A percentile compares a stretch with the other conserved stretches of the same genome.
These are phyloP conservation scores for Umbelopsis isabellina DNA, from an alignment of 192 early-diverging fungal species.

Conservation along the genomic window DNA sequence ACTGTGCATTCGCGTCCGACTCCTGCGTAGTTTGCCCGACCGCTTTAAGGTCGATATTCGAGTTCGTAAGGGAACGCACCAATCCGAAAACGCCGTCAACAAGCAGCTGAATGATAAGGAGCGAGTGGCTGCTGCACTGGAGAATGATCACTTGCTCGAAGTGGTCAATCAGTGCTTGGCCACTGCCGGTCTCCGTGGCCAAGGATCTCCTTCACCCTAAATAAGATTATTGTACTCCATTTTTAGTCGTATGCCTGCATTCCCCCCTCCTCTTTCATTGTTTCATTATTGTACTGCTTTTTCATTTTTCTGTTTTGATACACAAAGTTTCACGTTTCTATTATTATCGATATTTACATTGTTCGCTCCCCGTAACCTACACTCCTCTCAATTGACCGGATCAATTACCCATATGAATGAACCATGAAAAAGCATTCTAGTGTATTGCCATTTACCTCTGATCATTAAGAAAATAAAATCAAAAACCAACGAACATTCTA, in stretches of 20 bases:
- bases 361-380: too few relatives aligned
- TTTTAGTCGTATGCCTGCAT: background rate
- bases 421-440: too few relatives aligned
- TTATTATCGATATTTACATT: too few relatives aligned
- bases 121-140: constrained; percentile 95
- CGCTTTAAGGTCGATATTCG: constrained; percentile 94
- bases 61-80: constrained; percentile 92
- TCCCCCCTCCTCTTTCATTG: background rate
- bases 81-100: constrained; percentile 93
- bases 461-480: too few relatives aligned
- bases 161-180: constrained; percentile 93
- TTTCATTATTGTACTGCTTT: too few relatives aligned
- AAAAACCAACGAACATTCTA: too few relatives aligned
- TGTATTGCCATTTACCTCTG: too few relatives aligned
- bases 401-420: too few relatives aligned
- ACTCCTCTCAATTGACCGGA: too few relatives aligned
- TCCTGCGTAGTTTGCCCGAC: constrained; percentile 84
- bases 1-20: constrained; percentile 91
- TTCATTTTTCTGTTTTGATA: too few relatives aligned
- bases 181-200: constrained; percentile 47
- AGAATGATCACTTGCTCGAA: constrained; percentile 91
- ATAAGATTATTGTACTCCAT: background rate
- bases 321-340: too few relatives aligned
- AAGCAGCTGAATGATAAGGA: constrained; percentile 99
- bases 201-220: constrained; percentile 1